Evolutionary conservation across 441 rosid species (phyloP), one percentile per base, ranked within the genome.

Genomic region (Gossypium davidsonii): DNA sequence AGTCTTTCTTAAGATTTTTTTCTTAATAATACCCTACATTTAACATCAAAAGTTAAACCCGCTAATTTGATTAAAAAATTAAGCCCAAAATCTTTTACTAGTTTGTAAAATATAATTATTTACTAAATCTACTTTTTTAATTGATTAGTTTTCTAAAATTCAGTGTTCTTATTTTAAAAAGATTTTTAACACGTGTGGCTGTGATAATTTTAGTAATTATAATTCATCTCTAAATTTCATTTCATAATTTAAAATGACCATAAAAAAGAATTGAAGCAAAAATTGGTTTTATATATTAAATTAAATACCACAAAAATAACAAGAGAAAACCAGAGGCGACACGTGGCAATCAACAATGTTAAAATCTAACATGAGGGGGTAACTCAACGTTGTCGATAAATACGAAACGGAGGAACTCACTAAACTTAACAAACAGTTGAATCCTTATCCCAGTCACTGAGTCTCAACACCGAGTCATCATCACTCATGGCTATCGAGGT

Each of bases 401-500:
- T 39, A 10, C 49, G 1, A 21, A 56, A 56, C n/a, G 28, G 9
- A 44, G 21, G 21, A 55, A 23, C 42, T 21, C 42, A 31, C 34
- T 4, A n/a, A 67, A 12, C 56, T 11, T 4, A 4, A 31, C 55
- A 46, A 66, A 31, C 34, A 26, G 15, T 21, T 31, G 26, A 48
- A 34, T 34, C 34, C 34, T 31, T 31, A 31, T 14, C n/a, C 6
- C 14, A 7, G 57, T 21, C 34, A 26, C 48, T 46, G 39, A 14
- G 7, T 58, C 39, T 14, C 51, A 46, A 46, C 51, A 46, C 51
- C 58, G 25, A 53, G 25, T 53, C 25, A 28, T 68, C 74, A 48
- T 11, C 53, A 48, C n/a, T 72, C 44, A 90, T 92, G 96, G 90
- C 89, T 78, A 71, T 89, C 73, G 86, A 89, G 88, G 96, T 90